Conservation (phyloP, 176 grass and related monocot species). For the Cenchrus fungigraminus region DNA sequence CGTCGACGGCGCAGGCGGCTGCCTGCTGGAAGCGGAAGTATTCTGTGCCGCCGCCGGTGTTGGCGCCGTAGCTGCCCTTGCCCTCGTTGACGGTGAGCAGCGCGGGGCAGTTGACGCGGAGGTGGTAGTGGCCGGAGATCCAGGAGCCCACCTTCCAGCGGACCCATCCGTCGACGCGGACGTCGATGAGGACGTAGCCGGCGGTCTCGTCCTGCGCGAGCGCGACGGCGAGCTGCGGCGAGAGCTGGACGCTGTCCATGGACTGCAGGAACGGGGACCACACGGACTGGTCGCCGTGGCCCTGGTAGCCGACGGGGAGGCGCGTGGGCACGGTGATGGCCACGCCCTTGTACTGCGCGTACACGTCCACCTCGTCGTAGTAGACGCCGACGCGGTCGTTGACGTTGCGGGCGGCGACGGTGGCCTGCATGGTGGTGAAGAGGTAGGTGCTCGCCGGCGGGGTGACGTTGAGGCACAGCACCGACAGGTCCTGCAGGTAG, state of each 20-base stretch:
- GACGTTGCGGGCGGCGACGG: constrained; percentile 48
- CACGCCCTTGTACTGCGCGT: constrained; percentile 61
- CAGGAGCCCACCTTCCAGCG: constrained; percentile 78
- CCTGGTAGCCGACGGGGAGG: constrained; percentile 72
- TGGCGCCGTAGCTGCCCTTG: constrained; percentile 33
- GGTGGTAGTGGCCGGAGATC: constrained; percentile 69
- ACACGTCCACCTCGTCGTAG: constrained; percentile 72
- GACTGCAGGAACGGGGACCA: constrained; percentile 59
- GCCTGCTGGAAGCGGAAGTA: constrained; percentile 69
- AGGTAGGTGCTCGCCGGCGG: constrained; percentile 64
- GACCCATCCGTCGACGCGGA: constrained; percentile 53
- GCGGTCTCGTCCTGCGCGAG: constrained; percentile 64
- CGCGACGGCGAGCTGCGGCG: constrained; percentile 41
- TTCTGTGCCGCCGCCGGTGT: constrained; percentile 31
- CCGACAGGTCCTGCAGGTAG: constrained; percentile 78
- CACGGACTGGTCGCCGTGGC: constrained; percentile 50
- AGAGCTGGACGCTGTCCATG: constrained; percentile 54
- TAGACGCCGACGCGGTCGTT: constrained; percentile 66
- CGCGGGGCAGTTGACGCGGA: constrained; percentile 69
- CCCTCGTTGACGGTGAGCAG: constrained; percentile 58
- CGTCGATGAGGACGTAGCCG: constrained; percentile 65
- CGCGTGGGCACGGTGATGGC: constrained; percentile 66
- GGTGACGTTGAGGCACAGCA: constrained; percentile 78
- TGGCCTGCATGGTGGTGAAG: constrained; percentile 69
- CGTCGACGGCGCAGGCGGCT: constrained; percentile 53